A percentile compares a stretch with the other conserved stretches of the same genome.
Evolutionary conservation across 768 basidiomycete genomes (phyloP).

Genomic region (Dioszegia aurantiaca): DNA sequence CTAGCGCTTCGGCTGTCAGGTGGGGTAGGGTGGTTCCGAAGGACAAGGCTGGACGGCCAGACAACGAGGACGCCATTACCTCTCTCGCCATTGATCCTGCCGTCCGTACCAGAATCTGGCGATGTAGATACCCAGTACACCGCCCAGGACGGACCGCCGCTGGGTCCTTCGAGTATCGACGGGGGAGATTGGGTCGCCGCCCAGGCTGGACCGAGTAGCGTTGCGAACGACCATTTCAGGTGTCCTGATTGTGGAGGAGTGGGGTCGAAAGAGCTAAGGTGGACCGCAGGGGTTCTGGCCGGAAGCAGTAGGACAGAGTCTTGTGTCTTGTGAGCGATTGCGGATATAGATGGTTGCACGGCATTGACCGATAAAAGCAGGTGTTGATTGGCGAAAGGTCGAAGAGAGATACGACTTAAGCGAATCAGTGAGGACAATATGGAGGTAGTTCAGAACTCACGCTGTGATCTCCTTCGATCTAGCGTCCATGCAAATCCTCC

Average conservation of each 20-base stretch:
- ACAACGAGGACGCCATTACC: constrained; percentile 21
- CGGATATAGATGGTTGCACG: too few species aligned
- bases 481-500: constrained; percentile 10
- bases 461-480: neutral
- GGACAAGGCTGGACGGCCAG: constrained; percentile 23
- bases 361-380: neutral
- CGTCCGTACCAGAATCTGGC: too few species aligned
- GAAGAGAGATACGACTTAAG: neutral
- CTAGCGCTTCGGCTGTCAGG: neutral
- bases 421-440: neutral
- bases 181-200: too few species aligned
- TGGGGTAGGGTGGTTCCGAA: neutral
- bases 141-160: constrained; percentile 10
- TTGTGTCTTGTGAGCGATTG: too few species aligned
- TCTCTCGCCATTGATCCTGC: too few species aligned
- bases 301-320: neutral
- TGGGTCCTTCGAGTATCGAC: too few species aligned
- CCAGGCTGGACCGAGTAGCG: constrained; percentile 1
- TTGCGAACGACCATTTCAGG: neutral
- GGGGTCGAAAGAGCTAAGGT: neutral
- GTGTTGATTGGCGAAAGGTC: constrained; percentile 1
- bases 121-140: constrained; percentile 24
- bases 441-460: too few species aligned
- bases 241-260: neutral
- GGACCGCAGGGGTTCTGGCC: neutral